phyloP scores from a whole-genome alignment of 768 basidiomycete genomes.

The Suillus clintonianus region DNA sequence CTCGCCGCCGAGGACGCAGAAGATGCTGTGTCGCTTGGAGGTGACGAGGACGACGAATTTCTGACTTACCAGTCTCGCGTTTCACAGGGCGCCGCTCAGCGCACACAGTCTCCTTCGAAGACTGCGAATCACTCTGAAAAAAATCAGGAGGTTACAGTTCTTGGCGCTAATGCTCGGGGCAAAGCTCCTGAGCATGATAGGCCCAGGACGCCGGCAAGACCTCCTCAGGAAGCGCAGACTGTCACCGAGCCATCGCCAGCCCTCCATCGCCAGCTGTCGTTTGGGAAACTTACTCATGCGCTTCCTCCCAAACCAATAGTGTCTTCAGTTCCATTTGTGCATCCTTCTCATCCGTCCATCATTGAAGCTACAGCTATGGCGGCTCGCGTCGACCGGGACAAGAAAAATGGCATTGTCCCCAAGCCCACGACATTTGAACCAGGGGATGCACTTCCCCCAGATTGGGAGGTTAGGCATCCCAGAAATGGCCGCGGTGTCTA shows the following conservation, averaged over 20 bases:
- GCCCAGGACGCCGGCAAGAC: slow-evolving; percentile 10
- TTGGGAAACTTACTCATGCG: slow-evolving; percentile 58
- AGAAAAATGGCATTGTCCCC: slow-evolving; percentile 37
- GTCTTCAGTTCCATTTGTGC: slow-evolving; percentile 50
- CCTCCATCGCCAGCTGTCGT: slow-evolving; percentile 23
- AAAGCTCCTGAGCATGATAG: slow-evolving; percentile 12
- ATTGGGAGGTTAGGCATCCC: slow-evolving; percentile 62
- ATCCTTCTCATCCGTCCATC: slow-evolving; percentile 58
- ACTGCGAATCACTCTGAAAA: slow-evolving; percentile 7
- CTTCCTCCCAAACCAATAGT: slow-evolving; percentile 67
- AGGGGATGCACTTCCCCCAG: slow-evolving; percentile 47
- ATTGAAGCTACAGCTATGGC: slow-evolving; percentile 66
- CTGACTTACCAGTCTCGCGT: slow-evolving; percentile 43
- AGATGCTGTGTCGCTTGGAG: slow-evolving; percentile 71
- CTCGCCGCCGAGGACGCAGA: slow-evolving; percentile 46
- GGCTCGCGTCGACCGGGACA: slow-evolving; percentile 44
- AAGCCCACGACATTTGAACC: slow-evolving; percentile 27
- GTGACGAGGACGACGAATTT: slow-evolving; percentile 69
- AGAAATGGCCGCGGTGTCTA: slow-evolving; percentile 51
- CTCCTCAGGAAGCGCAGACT: slow-evolving; percentile 4
- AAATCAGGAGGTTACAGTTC: slow-evolving; percentile 15
- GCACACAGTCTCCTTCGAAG: slow-evolving; percentile 21
- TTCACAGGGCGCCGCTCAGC: slow-evolving; percentile 27
- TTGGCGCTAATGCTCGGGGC: slow-evolving; percentile 6
- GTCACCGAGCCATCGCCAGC: slow-evolving; percentile 24